Evolutionary conservation across 495 filamentous ascomycete genomes (phyloP).

Genomic region (Aspergillus nidulans): DNA sequence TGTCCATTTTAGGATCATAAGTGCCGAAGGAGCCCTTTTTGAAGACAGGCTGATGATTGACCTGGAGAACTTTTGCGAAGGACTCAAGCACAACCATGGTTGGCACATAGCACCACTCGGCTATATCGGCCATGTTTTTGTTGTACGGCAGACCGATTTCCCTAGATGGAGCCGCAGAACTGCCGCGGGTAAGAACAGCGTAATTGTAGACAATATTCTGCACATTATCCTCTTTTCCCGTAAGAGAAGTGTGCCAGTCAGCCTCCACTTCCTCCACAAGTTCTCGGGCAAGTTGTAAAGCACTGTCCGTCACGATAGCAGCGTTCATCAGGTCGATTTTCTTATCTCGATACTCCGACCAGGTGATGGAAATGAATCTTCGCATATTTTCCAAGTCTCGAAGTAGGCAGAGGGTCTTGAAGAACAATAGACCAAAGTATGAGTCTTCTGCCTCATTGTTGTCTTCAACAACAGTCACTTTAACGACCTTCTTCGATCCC

Average conservation of each 20-base stretch:
- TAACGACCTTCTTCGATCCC: conserved; percentile 22
- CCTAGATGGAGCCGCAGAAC: conserved; percentile 16
- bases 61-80: conserved; percentile 24
- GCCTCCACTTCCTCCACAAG: conserved; percentile 20
- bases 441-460: conserved; percentile 20
- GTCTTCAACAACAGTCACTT: conserved; percentile 22
- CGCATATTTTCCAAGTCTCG: conserved; percentile 26
- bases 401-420: conserved; percentile 27
- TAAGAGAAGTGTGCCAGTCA: conserved; percentile 16
- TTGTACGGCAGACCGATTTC: conserved; percentile 31
- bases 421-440: conserved; percentile 19
- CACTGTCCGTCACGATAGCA: conserved; percentile 29
- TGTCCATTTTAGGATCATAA: conserved; percentile 27
- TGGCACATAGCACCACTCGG: conserved; percentile 27
- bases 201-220: conserved; percentile 20
- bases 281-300: conserved; percentile 24
- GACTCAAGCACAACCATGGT: conserved; percentile 22
- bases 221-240: conserved; percentile 9
- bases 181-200: conserved; percentile 13
- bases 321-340: conserved; percentile 32
- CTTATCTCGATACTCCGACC: conserved; percentile 28
- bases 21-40: conserved; percentile 28
- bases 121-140: conserved; percentile 25
- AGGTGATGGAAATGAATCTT: conserved; percentile 23
- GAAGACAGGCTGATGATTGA: conserved; percentile 23